Percentiles rank a stretch among this genome's conserved stretches.
Evolutionary conservation across 352 stramenopile genomes (phyloP).

Genomic region (Globisporangium yorkense): DNA sequence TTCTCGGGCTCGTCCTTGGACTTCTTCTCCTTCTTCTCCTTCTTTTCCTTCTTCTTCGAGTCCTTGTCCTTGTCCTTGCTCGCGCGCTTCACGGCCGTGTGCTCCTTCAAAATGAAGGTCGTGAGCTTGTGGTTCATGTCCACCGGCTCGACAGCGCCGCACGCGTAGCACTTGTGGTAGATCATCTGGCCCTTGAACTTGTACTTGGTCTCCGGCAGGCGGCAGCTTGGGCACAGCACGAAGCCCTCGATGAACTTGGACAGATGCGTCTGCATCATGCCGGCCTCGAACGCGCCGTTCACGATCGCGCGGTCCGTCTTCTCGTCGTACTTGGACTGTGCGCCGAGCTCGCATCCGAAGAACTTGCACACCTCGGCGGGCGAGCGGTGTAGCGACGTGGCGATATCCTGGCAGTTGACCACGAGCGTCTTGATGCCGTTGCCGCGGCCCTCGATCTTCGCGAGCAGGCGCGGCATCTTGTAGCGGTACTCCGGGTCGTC

Average conservation of each 20-base stretch:
- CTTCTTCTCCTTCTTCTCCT: constrained; percentile 61
- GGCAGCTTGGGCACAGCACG: constrained; percentile 96
- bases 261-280: constrained; percentile 93
- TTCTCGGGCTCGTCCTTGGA: constrained; percentile 54
- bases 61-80: constrained; percentile 84
- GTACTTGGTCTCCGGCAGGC: constrained; percentile 98
- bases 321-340: constrained; percentile 96
- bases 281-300: constrained; percentile 94
- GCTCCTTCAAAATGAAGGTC: constrained; percentile 96
- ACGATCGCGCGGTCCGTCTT: constrained; percentile 95
- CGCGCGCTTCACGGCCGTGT: constrained; percentile 90
- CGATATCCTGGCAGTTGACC: constrained; percentile 96
- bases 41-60: constrained; percentile 73
- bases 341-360: constrained; percentile 97
- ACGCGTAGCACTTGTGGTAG: constrained; percentile 98
- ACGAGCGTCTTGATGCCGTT: constrained; percentile 99
- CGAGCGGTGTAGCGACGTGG: constrained; percentile 89
- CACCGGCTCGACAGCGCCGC: constrained; percentile 94
- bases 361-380: constrained; percentile 98
- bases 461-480: constrained; percentile 96
- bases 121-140: constrained; percentile 99
- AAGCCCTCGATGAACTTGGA: constrained; percentile 99
- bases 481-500: constrained; percentile 97
- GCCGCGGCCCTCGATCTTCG: constrained; percentile 98
- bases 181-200: constrained; percentile 98